A percentile compares a stretch with the other conserved stretches of the same genome.
Evolutionary conservation across 257 asterid genomes (phyloP).

Genomic region (Nicotiana paniculata): DNA sequence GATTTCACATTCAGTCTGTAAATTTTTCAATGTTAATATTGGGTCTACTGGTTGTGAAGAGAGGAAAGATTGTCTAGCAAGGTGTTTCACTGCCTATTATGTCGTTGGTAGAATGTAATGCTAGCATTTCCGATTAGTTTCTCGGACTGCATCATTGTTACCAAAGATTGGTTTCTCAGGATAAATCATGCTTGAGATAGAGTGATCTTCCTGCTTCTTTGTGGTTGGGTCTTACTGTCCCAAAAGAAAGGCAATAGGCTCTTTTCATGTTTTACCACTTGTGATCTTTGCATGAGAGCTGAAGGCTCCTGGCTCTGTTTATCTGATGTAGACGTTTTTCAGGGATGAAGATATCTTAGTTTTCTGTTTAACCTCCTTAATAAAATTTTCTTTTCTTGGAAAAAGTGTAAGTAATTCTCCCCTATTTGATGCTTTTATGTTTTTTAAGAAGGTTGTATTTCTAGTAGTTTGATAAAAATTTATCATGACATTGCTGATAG

Average conservation of each 20-base stretch:
- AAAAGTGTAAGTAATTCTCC: background rate
- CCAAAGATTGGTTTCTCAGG: background rate
- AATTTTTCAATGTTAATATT: background rate
- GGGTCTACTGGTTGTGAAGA: background rate
- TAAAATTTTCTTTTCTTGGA: background rate
- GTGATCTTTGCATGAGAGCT: background rate
- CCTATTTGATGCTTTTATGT: background rate
- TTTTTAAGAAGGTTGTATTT: background rate
- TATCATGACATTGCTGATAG: conserved; percentile 13
- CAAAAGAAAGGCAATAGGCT: background rate
- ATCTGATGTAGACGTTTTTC: background rate
- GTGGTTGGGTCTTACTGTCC: background rate
- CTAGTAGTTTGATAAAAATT: background rate
- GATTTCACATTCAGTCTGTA: background rate
- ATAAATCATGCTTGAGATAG: background rate
- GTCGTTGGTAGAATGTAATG: background rate
- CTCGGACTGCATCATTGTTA: background rate
- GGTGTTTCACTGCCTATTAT: background rate
- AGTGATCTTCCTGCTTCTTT: background rate
- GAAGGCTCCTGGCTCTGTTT: background rate
- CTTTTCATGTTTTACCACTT: background rate
- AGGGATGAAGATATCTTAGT: background rate
- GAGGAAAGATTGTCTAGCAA: background rate
- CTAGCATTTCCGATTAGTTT: background rate
- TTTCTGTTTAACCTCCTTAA: background rate